phyloP scores from a whole-genome alignment of 1,284 basidiomycete species.

The Papiliotrema laurentii region DNA sequence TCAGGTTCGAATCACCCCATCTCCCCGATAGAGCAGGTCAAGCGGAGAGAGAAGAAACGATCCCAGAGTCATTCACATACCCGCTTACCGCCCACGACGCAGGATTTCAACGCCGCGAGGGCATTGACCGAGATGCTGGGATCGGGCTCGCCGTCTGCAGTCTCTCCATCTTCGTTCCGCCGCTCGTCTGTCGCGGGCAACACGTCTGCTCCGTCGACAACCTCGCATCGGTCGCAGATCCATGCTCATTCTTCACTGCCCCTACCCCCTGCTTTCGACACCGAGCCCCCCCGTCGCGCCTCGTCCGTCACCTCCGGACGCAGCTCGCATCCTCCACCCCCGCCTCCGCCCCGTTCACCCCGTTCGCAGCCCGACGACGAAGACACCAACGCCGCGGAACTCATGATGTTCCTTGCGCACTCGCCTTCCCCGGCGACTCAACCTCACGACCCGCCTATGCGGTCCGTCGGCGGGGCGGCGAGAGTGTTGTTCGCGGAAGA shows the following conservation, averaged over 20 bases:
- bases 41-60: slow-evolving; percentile 30
- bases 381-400: slow-evolving; percentile 43
- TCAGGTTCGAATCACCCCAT: slow-evolving; percentile 13
- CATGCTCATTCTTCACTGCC: too few relatives aligned
- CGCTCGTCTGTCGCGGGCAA: slow-evolving; percentile 1
- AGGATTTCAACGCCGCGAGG: slow-evolving; percentile 45
- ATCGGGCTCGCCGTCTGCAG: slow-evolving; percentile 10
- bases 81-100: slow-evolving; percentile 31
- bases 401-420: slow-evolving; percentile 48
- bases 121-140: slow-evolving; percentile 41
- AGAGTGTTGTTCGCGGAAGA: slow-evolving; percentile 40
- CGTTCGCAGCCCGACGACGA: slow-evolving; percentile 26
- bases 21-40: slow-evolving; percentile 5
- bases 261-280: slow-evolving; percentile 3
- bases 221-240: too few relatives aligned
- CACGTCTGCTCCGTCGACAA: too few relatives aligned
- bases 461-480: slow-evolving; percentile 22
- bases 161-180: slow-evolving; percentile 2
- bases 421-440: slow-evolving; percentile 33
- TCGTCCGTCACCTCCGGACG: slow-evolving; percentile 2
- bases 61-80: slow-evolving; percentile 36
- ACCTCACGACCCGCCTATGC: background rate
- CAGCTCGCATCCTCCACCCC: too few relatives aligned
- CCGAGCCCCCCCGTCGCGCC: background rate
- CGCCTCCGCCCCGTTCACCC: background rate